These are phyloP conservation scores for Corchorus olitorius DNA, from an alignment of 345 rosid species.

Conservation along the genomic window DNA sequence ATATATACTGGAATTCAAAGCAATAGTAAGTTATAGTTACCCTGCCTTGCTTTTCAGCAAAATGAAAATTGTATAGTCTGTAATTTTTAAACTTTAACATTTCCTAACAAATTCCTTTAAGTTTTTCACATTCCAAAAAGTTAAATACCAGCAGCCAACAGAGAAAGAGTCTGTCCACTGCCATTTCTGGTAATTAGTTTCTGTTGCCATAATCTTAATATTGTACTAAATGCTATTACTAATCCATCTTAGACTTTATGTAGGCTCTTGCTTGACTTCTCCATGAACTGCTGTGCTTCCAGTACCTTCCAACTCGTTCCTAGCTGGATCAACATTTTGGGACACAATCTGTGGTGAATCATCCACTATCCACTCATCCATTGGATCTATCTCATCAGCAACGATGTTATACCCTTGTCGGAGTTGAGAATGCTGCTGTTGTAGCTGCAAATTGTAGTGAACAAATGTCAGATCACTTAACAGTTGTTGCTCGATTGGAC, in stretches of 20 bases:
- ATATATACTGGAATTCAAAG: no score
- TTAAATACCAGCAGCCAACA: no score
- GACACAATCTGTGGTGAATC: not conserved
- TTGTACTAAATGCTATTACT: not conserved
- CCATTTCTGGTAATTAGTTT: no score
- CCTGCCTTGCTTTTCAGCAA: no score
- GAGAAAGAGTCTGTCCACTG: no score
- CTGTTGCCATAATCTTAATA: no score
- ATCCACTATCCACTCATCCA: conserved; percentile 29
- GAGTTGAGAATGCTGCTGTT: conserved; percentile 29
- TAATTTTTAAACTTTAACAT: no score
- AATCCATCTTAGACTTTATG: not conserved
- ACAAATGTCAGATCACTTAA: conserved; percentile 38
- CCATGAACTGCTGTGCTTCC: not conserved
- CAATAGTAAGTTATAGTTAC: no score
- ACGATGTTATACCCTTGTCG: conserved; percentile 1
- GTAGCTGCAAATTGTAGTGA: conserved; percentile 53
- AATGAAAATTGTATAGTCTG: no score
- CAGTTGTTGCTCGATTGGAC: conserved; percentile 25
- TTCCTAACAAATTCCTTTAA: no score
- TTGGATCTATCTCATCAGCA: conserved; percentile 29
- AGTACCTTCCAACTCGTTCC: not conserved
- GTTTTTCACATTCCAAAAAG: no score
- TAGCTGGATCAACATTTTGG: not conserved
- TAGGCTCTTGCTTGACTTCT: conserved; percentile 15